Evolutionary conservation across 257 asterid genomes (phyloP).

Genomic region (Gentiana straminea): DNA sequence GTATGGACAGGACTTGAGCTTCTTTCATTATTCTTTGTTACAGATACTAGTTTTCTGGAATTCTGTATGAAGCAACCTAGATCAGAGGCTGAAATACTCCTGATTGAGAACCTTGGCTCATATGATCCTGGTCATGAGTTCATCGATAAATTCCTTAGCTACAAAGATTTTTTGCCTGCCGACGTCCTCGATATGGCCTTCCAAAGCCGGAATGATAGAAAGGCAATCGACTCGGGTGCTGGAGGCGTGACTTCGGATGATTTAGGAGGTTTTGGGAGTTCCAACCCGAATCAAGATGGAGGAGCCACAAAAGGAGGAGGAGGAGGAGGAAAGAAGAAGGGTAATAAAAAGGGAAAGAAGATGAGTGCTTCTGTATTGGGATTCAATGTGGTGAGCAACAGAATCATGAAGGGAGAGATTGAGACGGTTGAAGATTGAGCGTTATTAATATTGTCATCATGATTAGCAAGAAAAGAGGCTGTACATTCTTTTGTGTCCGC

Average conservation of each 20-base stretch:
- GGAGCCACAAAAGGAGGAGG: constrained; percentile 42
- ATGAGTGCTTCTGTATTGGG: constrained; percentile 77
- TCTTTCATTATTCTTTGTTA: background rate
- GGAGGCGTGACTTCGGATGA: constrained; percentile 28
- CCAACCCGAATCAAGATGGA: constrained; percentile 18
- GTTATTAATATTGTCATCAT: background rate
- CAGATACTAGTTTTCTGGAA: constrained; percentile 84
- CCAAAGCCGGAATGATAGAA: constrained; percentile 36
- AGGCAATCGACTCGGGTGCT: constrained; percentile 18
- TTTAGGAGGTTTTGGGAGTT: constrained; percentile 20
- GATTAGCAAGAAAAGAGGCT: background rate
- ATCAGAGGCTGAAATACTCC: constrained; percentile 76
- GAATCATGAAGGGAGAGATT: constrained; percentile 99
- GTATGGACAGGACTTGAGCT: constrained; percentile 1
- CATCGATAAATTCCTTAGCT: constrained; percentile 77
- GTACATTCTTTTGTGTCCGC: constrained; percentile 44
- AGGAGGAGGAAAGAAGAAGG: constrained; percentile 73
- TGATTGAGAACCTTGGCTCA: constrained; percentile 70
- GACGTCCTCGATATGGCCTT: constrained; percentile 77
- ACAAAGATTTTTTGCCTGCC: constrained; percentile 68
- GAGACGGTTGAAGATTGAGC: constrained; percentile 65
- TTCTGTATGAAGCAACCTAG: constrained; percentile 74
- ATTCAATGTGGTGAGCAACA: constrained; percentile 85
- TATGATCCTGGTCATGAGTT: constrained; percentile 74
- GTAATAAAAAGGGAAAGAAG: constrained; percentile 79